phyloP scores from a whole-genome alignment of 306 rosid species.

The Senna siamea region DNA sequence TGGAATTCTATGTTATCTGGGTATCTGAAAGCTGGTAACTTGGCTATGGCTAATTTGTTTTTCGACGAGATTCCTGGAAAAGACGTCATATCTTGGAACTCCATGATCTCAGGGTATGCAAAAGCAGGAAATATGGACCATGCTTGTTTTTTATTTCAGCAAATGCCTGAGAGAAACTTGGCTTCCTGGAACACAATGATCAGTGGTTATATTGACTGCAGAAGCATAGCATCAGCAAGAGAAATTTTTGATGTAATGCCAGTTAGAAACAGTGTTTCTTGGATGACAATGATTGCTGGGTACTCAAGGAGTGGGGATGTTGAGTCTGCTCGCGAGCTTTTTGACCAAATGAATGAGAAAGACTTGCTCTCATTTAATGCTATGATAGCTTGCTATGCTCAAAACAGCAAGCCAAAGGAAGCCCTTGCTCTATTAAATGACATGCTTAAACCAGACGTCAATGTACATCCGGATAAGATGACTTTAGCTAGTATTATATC shows the following conservation, averaged over 20 bases:
- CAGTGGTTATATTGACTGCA: constrained; percentile 59
- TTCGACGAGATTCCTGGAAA: constrained; percentile 63
- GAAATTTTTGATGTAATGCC: constrained; percentile 62
- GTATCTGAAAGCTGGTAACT: constrained; percentile 58
- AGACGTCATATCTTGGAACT: constrained; percentile 78
- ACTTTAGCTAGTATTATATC: constrained; percentile 73
- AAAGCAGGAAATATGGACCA: constrained; percentile 57
- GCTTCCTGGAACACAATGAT: constrained; percentile 81
- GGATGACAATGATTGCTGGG: constrained; percentile 70
- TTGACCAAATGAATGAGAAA: constrained; percentile 55
- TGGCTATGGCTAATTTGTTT: constrained; percentile 53
- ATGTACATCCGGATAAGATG: constrained; percentile 64
- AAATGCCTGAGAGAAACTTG: constrained; percentile 61
- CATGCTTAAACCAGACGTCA: constrained; percentile 49
- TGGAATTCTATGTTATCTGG: constrained; percentile 81
- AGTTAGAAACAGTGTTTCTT: constrained; percentile 57
- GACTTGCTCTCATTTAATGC: constrained; percentile 59
- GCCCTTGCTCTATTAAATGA: constrained; percentile 66
- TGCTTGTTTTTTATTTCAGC: constrained; percentile 58
- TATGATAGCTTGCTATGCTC: constrained; percentile 79
- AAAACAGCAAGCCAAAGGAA: constrained; percentile 67
- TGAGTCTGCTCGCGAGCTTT: constrained; percentile 60
- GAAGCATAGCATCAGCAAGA: constrained; percentile 53
- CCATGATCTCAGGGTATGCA: constrained; percentile 68
- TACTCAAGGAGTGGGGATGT: constrained; percentile 68